Evolutionary conservation across 108 stramenopile species (phyloP).

Genomic region (Skeletonema menzelii): DNA sequence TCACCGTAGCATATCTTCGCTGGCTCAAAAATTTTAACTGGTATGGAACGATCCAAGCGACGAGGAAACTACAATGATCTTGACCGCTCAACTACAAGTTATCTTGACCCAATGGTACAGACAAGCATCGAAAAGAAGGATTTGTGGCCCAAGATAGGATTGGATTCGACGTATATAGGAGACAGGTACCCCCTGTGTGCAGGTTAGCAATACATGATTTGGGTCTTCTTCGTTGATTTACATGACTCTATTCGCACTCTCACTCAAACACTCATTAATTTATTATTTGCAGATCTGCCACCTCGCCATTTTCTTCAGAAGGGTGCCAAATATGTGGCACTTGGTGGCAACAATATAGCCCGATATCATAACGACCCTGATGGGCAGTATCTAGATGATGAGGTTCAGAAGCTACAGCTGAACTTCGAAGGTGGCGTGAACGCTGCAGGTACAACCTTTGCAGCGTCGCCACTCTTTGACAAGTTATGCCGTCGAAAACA

Average conservation of each 20-base stretch:
- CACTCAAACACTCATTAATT: too few species aligned
- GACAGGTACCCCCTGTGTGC: slow-evolving; percentile 52
- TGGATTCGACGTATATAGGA: slow-evolving; percentile 24
- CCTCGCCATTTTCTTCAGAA: slow-evolving; percentile 34
- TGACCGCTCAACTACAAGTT: slow-evolving; percentile 11
- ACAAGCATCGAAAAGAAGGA: slow-evolving; percentile 17
- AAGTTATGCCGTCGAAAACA: slow-evolving; percentile 29
- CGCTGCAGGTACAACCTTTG: not conserved
- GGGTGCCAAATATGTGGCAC: slow-evolving; percentile 29
- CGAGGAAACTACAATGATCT: slow-evolving; percentile 49
- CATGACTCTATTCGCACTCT: too few species aligned
- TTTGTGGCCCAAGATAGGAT: slow-evolving; percentile 44
- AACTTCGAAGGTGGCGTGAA: slow-evolving; percentile 1
- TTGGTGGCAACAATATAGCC: slow-evolving; percentile 18
- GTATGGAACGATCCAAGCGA: slow-evolving; percentile 9
- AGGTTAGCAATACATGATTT: too few species aligned
- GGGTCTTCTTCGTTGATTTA: too few species aligned
- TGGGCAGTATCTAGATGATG: slow-evolving; percentile 19
- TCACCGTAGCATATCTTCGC: slow-evolving; percentile 26
- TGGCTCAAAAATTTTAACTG: slow-evolving; percentile 59
- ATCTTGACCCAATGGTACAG: slow-evolving; percentile 49
- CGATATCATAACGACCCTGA: slow-evolving; percentile 7
- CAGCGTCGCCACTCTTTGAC: slow-evolving; percentile 14
- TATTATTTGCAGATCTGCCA: too few species aligned
- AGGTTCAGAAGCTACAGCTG: slow-evolving; percentile 10